Percentiles rank a stretch among this genome's conserved stretches.
phyloP scores from a whole-genome alignment of 257 asterid species.

The Pogostemon cablin region DNA sequence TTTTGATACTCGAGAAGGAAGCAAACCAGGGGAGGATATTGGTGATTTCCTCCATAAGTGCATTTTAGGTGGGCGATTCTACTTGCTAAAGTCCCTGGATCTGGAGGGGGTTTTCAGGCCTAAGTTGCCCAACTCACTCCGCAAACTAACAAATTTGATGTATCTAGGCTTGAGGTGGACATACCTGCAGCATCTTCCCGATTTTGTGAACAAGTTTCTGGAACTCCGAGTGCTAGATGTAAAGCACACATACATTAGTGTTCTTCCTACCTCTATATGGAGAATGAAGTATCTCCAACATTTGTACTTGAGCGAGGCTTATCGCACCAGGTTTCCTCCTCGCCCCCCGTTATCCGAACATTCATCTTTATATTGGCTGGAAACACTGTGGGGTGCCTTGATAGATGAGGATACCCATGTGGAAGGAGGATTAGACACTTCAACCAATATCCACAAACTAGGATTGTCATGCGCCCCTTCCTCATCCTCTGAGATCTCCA shows the following conservation, averaged over 20 bases:
- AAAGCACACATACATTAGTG: conserved; percentile 40
- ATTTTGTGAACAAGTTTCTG: conserved; percentile 26
- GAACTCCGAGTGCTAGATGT: conserved; percentile 38
- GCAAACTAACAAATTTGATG: conserved; percentile 12
- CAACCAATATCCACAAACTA: conserved; percentile 27
- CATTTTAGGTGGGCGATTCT: conserved; percentile 31
- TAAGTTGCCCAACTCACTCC: conserved; percentile 27
- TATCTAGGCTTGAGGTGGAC: conserved; percentile 43
- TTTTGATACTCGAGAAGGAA: conserved; percentile 34
- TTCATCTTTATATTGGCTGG: conserved; percentile 25
- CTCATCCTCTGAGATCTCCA: not conserved
- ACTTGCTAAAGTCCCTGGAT: conserved; percentile 36
- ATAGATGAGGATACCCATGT: conserved; percentile 34
- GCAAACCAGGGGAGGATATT: conserved; percentile 34
- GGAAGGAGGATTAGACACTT: conserved; percentile 23
- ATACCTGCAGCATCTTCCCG: conserved; percentile 34
- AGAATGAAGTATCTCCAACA: conserved; percentile 37
- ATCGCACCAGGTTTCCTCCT: conserved; percentile 33
- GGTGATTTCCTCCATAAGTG: conserved; percentile 37
- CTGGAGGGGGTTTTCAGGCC: conserved; percentile 40
- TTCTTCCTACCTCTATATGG: conserved; percentile 42
- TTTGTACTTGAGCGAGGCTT: conserved; percentile 41
- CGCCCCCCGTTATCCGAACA: not conserved
- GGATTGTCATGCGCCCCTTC: conserved; percentile 36
- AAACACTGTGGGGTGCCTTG: conserved; percentile 43